phyloP scores from a whole-genome alignment of 768 basidiomycete genomes.

The Boletus rufocinnamomeus region DNA sequence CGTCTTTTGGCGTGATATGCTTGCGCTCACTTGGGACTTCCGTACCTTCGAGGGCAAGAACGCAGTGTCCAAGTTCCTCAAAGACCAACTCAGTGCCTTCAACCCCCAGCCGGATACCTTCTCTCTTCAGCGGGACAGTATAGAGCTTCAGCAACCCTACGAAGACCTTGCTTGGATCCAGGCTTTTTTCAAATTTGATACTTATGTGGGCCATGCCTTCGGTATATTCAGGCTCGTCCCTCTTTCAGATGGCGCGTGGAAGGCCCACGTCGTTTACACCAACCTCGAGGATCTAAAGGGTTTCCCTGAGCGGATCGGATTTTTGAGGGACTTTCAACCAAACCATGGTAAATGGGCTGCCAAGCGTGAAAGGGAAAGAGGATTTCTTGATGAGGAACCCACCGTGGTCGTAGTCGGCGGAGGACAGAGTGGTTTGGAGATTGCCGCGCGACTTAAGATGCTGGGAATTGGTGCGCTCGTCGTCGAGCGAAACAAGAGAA shows the following conservation, averaged over 20 bases:
- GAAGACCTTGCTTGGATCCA: slow-evolving; percentile 47
- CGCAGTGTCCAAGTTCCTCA: slow-evolving; percentile 45
- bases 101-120: slow-evolving; percentile 23
- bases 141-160: slow-evolving; percentile 31
- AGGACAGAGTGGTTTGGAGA: slow-evolving; percentile 55
- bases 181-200: slow-evolving; percentile 46
- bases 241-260: slow-evolving; percentile 44
- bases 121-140: slow-evolving; percentile 23
- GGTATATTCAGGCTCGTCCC: slow-evolving; percentile 53
- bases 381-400: slow-evolving; percentile 45
- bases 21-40: slow-evolving; percentile 66
- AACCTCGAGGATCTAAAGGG: slow-evolving; percentile 52
- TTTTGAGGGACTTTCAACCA: slow-evolving; percentile 44
- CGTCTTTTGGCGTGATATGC: slow-evolving; percentile 59
- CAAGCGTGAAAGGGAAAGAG: slow-evolving; percentile 29
- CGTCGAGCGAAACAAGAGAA: slow-evolving; percentile 28
- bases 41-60: slow-evolving; percentile 52
- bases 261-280: slow-evolving; percentile 51
- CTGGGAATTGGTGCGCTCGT: slow-evolving; percentile 23
- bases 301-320: slow-evolving; percentile 46
- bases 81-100: slow-evolving; percentile 41
- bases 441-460: slow-evolving; percentile 54
- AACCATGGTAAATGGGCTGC: slow-evolving; percentile 35
- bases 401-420: slow-evolving; percentile 53
- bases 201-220: slow-evolving; percentile 38